Evolutionary conservation across 352 stramenopile genomes (phyloP).

Genomic region (Pythium sukuiense): DNA sequence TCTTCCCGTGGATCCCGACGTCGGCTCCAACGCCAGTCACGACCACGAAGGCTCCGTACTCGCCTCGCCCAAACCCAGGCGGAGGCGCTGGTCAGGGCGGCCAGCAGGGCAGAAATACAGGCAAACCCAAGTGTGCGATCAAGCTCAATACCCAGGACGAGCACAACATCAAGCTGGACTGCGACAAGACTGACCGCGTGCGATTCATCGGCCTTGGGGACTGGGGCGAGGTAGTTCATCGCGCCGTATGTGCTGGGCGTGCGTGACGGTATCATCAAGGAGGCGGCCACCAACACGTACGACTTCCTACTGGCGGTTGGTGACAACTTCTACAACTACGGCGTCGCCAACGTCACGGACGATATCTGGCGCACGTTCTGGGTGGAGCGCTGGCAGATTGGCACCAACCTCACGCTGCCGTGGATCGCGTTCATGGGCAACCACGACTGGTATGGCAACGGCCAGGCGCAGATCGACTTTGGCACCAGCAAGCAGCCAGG

Average conservation of each 20-base stretch:
- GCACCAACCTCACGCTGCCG: constrained; percentile 33
- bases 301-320: constrained; percentile 39
- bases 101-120: neutral
- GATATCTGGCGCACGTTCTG: constrained; percentile 32
- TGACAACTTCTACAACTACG: constrained; percentile 50
- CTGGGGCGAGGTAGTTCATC: constrained; percentile 36
- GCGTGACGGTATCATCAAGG: constrained; percentile 31
- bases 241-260: constrained; percentile 31
- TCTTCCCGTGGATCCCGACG: constrained; percentile 11
- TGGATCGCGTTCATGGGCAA: constrained; percentile 45
- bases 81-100: neutral
- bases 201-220: constrained; percentile 40
- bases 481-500: constrained; percentile 18
- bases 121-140: constrained; percentile 17
- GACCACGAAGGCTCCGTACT: neutral
- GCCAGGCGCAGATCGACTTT: constrained; percentile 36
- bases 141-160: neutral
- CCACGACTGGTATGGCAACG: constrained; percentile 45
- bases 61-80: constrained; percentile 2
- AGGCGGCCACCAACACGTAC: constrained; percentile 26
- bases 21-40: neutral
- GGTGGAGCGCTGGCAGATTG: constrained; percentile 36
- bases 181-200: constrained; percentile 24
- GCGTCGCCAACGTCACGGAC: constrained; percentile 33
- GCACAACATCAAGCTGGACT: constrained; percentile 23